Conservation (phyloP, 768 basidiomycete species). For the Tulasnella sp. region DNA sequence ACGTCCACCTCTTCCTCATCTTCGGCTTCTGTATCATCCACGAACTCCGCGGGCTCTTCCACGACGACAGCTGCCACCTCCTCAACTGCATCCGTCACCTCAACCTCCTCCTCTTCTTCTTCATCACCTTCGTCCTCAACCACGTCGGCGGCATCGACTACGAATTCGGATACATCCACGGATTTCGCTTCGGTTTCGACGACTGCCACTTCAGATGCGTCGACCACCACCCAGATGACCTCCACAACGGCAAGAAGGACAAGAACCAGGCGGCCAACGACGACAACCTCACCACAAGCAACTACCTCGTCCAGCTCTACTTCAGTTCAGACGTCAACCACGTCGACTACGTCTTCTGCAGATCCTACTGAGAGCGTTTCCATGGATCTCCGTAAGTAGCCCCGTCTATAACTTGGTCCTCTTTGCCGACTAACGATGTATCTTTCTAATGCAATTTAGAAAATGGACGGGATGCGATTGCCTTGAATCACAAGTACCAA, state of each 20-base stretch:
- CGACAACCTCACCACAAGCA: background rate
- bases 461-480: constrained; percentile 10
- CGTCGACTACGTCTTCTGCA: background rate
- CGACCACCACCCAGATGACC: background rate
- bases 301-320: background rate
- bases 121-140: background rate
- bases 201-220: background rate
- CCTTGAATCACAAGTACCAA: background rate
- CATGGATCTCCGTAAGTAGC: constrained; percentile 1
- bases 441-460: background rate
- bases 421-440: background rate
- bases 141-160: background rate
- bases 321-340: background rate
- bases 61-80: background rate
- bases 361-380: background rate
- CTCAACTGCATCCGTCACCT: background rate
- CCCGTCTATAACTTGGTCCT: too few relatives aligned
- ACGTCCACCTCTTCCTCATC: background rate
- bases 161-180: background rate
- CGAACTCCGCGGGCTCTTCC: background rate
- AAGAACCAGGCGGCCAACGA: background rate
- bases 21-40: background rate
- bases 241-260: background rate
- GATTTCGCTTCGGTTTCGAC: background rate
- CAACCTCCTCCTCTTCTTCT: background rate